Evolutionary conservation across 225 moss, liverwort and hornwort species (phyloP).

Genomic region (Climacium dendroides): DNA sequence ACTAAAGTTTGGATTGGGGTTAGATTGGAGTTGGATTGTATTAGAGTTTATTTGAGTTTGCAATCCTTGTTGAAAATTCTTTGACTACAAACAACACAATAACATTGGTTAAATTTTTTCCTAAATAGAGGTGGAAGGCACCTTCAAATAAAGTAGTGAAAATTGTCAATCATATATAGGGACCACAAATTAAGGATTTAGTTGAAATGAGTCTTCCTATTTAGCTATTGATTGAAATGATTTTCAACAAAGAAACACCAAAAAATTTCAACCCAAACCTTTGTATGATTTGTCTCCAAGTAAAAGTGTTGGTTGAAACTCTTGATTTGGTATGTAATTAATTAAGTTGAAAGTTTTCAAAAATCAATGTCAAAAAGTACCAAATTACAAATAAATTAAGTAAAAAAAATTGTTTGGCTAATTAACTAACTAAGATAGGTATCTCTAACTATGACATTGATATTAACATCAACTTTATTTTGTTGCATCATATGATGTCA

Average conservation of each 20-base stretch:
- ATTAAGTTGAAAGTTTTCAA: not conserved
- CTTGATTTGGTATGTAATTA: not conserved
- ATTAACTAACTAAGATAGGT: not conserved
- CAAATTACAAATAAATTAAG: not conserved
- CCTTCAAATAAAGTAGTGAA: not conserved
- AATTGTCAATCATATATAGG: rapidly evolving
- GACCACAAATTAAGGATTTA: rapidly evolving
- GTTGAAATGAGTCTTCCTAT: rapidly evolving
- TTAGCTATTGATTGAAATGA: not conserved
- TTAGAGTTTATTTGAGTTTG: not conserved
- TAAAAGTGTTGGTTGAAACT: not conserved
- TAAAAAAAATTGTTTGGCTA: not conserved
- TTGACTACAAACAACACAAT: rapidly evolving
- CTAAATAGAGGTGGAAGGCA: not conserved
- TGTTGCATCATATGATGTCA: rapidly evolving
- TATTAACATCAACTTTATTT: not conserved
- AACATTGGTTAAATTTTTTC: not conserved
- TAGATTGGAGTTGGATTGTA: not conserved
- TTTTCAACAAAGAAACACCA: too few relatives aligned
- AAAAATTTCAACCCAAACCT: not conserved
- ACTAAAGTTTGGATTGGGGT: not conserved
- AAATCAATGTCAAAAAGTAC: not conserved
- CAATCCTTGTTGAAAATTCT: not conserved
- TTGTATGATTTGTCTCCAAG: rapidly evolving
- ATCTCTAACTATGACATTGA: not conserved